Evolutionary conservation across 2,329 filamentous ascomycete genomes (phyloP).

Genomic region (Beauveria varroae): DNA sequence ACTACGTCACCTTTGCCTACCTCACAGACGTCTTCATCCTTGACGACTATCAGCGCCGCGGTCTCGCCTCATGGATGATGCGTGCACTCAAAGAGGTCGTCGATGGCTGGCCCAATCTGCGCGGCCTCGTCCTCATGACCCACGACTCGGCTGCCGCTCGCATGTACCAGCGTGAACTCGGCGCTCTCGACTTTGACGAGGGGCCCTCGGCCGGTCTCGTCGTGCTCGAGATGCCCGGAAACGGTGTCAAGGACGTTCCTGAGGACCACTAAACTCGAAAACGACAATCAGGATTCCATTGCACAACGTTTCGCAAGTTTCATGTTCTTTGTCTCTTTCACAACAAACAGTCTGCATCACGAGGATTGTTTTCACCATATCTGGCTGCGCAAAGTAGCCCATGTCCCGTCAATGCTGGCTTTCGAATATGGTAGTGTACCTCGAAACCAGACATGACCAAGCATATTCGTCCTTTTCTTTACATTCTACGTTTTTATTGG

Average conservation of each 20-base stretch:
- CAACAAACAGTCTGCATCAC: background rate
- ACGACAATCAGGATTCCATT: background rate
- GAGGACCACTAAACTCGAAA: conserved; percentile 19
- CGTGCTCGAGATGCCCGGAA: conserved; percentile 34
- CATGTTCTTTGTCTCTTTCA: background rate
- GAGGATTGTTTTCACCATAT: background rate
- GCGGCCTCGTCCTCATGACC: conserved; percentile 51
- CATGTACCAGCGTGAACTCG: conserved; percentile 42
- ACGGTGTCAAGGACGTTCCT: conserved; percentile 27
- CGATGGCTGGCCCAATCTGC: conserved; percentile 49
- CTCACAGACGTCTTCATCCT: conserved; percentile 60
- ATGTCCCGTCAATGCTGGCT: background rate
- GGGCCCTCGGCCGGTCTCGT: conserved; percentile 31
- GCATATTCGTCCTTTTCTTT: background rate
- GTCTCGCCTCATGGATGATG: conserved; percentile 60
- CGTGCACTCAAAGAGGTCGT: conserved; percentile 50
- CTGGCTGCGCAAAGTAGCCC: background rate
- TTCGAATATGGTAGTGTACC: conserved; percentile 7
- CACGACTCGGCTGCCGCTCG: conserved; percentile 29
- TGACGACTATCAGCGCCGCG: conserved; percentile 49
- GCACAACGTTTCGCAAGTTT: background rate
- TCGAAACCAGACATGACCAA: background rate
- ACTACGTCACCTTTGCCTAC: conserved; percentile 61
- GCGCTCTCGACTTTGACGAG: conserved; percentile 36
- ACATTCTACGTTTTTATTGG: background rate